Evolutionary conservation across 345 rosid species (phyloP), one percentile per base, ranked within the genome.

Genomic region (Psidium guajava): DNA sequence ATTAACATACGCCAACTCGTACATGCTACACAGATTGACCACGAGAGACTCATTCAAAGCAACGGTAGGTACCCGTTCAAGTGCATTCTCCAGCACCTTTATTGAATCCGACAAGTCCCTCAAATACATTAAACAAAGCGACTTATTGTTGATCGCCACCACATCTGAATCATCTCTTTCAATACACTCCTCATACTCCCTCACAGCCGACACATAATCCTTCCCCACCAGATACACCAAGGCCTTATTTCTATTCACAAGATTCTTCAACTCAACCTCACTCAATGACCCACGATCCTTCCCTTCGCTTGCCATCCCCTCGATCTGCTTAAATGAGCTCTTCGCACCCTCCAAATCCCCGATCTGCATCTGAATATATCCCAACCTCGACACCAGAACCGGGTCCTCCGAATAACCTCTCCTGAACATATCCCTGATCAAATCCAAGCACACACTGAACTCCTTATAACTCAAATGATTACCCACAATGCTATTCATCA

Each of bases 1-100:
- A 57, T 95, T 95, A 61, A 97, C 96, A 90, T 97, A 97, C 0
- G 99, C 99, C 91, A 97, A 86, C 89, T 97, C 99, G 85, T 97
- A 97, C 99, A 97, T 97, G 87, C 99, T 97, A 88, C 98, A 96
- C 91, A 97, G 88, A 82, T 97, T 97, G 82, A 92, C 94, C 89
- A 96, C 98, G 86, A 96, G 85, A 25, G 99, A 94, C 92, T 97
- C 99, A 24, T 97, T 92, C 94, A 97, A 85, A 2, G 99, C 96
- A 3, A 91, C 90, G 0, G 95, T 96, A 5, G 99, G 99, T 15
- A 96, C 95, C 85, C 98, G 93, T 89, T 96, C 99, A 6, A 97
- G 90, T 0, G 96, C 94, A 84, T 83, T 96, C 89, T 96, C 99
- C 97, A 97, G 74, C 77, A 94, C 95, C 89, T 97, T 97, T 50